Conservation (phyloP, 768 basidiomycete species). For the Fistulinella prunicolor region DNA sequence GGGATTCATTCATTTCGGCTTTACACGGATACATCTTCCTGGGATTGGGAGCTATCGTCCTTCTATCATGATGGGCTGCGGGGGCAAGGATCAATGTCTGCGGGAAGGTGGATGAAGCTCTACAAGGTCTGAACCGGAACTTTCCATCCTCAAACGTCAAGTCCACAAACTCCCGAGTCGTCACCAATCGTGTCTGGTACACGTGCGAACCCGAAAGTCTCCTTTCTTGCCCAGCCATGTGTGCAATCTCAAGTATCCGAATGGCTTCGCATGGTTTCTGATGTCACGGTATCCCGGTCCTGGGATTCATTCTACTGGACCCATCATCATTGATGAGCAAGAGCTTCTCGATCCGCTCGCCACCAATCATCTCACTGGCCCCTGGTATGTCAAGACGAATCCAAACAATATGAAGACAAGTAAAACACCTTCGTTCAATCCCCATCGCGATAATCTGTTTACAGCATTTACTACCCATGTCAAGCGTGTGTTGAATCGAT, state of each 20-base stretch:
- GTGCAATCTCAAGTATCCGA: not conserved
- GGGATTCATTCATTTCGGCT: not conserved
- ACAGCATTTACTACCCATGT: not conserved
- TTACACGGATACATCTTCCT: not conserved
- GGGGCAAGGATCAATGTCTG: not conserved
- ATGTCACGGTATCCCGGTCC: not conserved
- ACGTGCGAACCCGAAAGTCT: not conserved
- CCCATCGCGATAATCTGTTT: conserved; percentile 1
- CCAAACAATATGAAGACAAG: not conserved
- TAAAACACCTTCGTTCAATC: conserved; percentile 1
- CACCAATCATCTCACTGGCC: not conserved
- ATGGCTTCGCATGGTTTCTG: not conserved
- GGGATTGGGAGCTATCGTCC: not conserved
- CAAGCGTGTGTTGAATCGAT: not conserved
- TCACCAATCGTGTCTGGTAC: not conserved
- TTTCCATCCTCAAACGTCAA: conserved; percentile 16
- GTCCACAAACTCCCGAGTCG: not conserved
- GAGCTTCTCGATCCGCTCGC: not conserved
- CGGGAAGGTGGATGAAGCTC: not conserved
- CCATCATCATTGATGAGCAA: not conserved
- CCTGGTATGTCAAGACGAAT: conserved; percentile 2
- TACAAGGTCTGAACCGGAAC: not conserved
- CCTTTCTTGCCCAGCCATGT: not conserved
- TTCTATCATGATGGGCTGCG: conserved; percentile 1
- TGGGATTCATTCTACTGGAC: not conserved